These are phyloP conservation scores for Verticillium longisporum DNA, from an alignment of 2,329 filamentous ascomycete species.

Conservation along the genomic window DNA sequence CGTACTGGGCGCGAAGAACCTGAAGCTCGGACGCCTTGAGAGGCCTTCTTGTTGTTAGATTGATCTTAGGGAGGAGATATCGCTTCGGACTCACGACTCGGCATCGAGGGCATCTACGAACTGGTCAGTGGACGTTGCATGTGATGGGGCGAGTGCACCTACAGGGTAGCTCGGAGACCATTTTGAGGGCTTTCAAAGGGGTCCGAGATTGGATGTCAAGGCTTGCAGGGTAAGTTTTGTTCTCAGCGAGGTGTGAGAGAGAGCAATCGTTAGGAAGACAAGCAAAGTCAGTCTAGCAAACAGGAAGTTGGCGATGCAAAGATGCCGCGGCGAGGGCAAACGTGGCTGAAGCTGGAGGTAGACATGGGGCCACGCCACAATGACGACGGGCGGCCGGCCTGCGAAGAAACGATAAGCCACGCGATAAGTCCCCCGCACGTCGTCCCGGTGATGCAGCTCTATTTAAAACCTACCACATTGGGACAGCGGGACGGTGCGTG, in stretches of 20 bases:
- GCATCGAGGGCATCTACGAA: slow-evolving; percentile 87
- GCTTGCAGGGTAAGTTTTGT: no score
- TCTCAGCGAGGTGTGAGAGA: no score
- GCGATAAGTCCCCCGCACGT: slow-evolving; percentile 12
- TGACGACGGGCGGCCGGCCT: slow-evolving; percentile 1
- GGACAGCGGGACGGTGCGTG: not conserved
- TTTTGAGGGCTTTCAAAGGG: slow-evolving; percentile 17
- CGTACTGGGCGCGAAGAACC: slow-evolving; percentile 88
- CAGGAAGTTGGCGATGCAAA: not conserved
- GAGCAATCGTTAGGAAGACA: no score
- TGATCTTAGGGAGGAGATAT: not conserved
- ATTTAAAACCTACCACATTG: slow-evolving; percentile 5
- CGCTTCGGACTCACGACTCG: slow-evolving; percentile 61
- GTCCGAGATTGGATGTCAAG: not conserved
- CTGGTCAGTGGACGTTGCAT: slow-evolving; percentile 9
- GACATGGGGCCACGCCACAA: not conserved
- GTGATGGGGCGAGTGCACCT: slow-evolving; percentile 17
- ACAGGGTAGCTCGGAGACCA: slow-evolving; percentile 44
- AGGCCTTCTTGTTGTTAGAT: slow-evolving; percentile 46
- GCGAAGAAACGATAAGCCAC: not conserved
- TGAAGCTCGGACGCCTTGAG: slow-evolving; percentile 87
- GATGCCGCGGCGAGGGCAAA: not conserved
- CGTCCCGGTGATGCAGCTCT: slow-evolving; percentile 20
- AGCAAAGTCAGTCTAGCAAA: not conserved
- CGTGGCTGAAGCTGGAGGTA: slow-evolving; percentile 2